phyloP scores from a whole-genome alignment of 192 early-diverging fungal species.

The Coemansia sp. region DNA sequence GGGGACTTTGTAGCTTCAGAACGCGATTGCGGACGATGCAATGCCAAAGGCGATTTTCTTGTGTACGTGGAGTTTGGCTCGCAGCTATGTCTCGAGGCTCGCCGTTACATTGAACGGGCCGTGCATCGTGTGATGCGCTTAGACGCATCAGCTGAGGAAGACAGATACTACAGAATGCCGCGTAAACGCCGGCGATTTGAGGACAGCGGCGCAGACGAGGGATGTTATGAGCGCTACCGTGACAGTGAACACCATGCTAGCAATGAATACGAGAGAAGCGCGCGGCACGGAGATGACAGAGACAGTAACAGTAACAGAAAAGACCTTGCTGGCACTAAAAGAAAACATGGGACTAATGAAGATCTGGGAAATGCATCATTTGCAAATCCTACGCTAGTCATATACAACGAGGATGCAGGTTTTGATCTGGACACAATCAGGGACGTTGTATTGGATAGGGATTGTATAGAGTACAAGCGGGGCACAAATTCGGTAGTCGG shows the following conservation, averaged over 20 bases:
- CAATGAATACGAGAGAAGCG: background rate
- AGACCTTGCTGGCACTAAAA: background rate
- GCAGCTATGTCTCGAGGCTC: background rate
- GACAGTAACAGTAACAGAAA: background rate
- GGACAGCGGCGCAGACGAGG: background rate
- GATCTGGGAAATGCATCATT: no score
- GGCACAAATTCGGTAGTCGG: conserved; percentile 36
- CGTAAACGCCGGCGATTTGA: conserved; percentile 45
- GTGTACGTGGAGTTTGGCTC: conserved; percentile 36
- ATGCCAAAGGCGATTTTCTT: conserved; percentile 22
- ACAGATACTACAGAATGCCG: background rate
- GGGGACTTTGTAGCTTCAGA: background rate
- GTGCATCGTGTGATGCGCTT: conserved; percentile 17
- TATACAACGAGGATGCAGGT: conserved; percentile 29
- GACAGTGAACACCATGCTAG: background rate
- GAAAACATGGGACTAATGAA: background rate
- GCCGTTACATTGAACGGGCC: conserved; percentile 32
- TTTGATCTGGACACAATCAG: conserved; percentile 34
- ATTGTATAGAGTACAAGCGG: conserved; percentile 16
- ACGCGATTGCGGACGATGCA: conserved; percentile 16
- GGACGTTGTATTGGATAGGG: conserved; percentile 10
- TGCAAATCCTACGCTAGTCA: conserved; percentile 1
- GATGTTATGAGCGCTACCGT: background rate
- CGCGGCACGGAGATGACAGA: background rate
- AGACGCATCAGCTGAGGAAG: background rate